Conservation (phyloP, 2,329 filamentous ascomycete genomes). For the Neonectria punicea region DNA sequence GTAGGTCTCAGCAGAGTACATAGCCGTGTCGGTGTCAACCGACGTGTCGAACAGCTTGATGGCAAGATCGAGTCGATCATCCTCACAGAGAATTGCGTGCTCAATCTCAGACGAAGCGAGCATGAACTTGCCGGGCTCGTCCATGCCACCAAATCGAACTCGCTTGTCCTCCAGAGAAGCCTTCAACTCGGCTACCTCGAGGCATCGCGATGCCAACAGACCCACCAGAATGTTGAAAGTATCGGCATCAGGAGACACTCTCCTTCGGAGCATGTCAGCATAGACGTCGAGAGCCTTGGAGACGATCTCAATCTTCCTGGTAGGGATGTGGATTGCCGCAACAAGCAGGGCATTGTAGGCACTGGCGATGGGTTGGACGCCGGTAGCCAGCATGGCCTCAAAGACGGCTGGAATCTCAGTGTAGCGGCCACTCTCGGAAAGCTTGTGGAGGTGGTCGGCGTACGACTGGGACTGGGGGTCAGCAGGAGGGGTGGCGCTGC, state of each 20-base stretch:
- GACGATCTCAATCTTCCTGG: slow-evolving; percentile 83
- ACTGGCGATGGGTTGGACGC: slow-evolving; percentile 80
- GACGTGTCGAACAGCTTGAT: slow-evolving; percentile 87
- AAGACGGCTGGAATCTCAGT: slow-evolving; percentile 91
- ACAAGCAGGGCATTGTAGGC: slow-evolving; percentile 94
- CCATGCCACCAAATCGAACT: slow-evolving; percentile 85
- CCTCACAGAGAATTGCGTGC: slow-evolving; percentile 85
- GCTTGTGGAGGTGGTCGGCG: slow-evolving; percentile 80
- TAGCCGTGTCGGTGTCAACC: slow-evolving; percentile 67
- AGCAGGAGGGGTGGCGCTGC: slow-evolving; percentile 69
- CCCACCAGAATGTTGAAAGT: slow-evolving; percentile 91
- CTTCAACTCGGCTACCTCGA: slow-evolving; percentile 81
- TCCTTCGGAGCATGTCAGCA: slow-evolving; percentile 91
- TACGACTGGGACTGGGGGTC: slow-evolving; percentile 76
- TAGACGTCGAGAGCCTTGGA: slow-evolving; percentile 95
- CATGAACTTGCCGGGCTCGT: slow-evolving; percentile 86
- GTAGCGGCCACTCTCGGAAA: slow-evolving; percentile 79
- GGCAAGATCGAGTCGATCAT: slow-evolving; percentile 86
- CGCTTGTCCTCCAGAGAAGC: slow-evolving; percentile 82
- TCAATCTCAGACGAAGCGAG: slow-evolving; percentile 89
- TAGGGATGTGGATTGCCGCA: slow-evolving; percentile 84
- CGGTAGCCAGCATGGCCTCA: slow-evolving; percentile 86
- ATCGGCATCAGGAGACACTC: slow-evolving; percentile 81
- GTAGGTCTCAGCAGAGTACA: slow-evolving; percentile 85
- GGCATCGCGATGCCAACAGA: slow-evolving; percentile 80